Evolutionary conservation across 2,329 filamentous ascomycete species (phyloP), one percentile per base, ranked within the genome.

Genomic region (Alternaria gansuensis): DNA sequence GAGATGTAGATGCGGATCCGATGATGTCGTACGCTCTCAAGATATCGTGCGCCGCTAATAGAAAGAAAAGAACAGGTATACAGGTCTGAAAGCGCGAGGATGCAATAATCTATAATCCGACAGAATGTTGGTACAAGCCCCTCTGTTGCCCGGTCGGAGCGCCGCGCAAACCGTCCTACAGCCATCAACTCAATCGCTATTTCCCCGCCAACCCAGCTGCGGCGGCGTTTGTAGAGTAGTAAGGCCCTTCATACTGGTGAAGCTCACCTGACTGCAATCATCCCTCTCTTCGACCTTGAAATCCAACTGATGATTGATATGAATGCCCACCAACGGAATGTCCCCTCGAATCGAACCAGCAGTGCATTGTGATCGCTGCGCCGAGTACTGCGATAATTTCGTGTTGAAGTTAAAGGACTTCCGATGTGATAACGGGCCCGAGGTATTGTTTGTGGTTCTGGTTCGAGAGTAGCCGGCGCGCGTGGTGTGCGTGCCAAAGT

Each of bases 401-500:
- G 43, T 28, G 2, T 10, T n/a, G 29, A 53, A 29, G 7, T n/a
- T 29, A 17, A 37, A 24, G n/a, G 31, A 51, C 37, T 23, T 28
- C 5, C 28, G 2, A 7, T 46, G 44, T 10, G 54, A 57, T 0
- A 11, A 33, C 2, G 37, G 23, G 3, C 50, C 28, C 2, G 41
- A 39, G n/a, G 34, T 37, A 24, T 54, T 49, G 9, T 55, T 61
- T 11, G 50, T 51, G 40, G 45, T 65, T 4, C 43, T 45, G 1
- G 54, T 51, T 5, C 34, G 58, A 5, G 60, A 57, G 23, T 65
- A 63, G 13, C 55, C 64, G 11, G 46, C 57, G 10, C 60, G 60
- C 9, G 56, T 54, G 6, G 57, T 57, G 3, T 59, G 59, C 8
- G 65, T 51, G 41, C 63, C 69, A 50, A 80, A 72, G 65, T 80